These are phyloP conservation scores for Puccinia hordei DNA, from an alignment of 1,284 basidiomycete species.

Conservation along the genomic window DNA sequence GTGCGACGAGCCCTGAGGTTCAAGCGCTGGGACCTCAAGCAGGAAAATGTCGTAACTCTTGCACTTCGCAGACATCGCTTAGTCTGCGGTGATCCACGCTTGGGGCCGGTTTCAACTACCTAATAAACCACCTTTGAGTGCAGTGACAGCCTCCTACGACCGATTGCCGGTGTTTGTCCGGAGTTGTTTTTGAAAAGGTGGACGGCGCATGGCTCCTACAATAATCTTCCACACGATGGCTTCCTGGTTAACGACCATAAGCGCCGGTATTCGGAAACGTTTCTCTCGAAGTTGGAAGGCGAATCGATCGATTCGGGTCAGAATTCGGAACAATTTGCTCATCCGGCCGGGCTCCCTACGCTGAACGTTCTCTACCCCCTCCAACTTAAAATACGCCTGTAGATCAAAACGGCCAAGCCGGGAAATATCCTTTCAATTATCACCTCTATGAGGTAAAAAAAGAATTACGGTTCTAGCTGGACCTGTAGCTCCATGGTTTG, in stretches of 20 bases:
- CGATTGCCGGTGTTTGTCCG: neutral
- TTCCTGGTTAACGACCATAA: neutral
- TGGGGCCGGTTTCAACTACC: conserved; percentile 10
- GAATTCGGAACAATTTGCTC: neutral
- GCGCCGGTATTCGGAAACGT: neutral
- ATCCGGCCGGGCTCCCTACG: neutral
- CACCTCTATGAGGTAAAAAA: conserved; percentile 6
- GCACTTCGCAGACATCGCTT: neutral
- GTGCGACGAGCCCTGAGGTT: neutral
- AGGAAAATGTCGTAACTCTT: neutral
- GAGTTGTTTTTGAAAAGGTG: neutral
- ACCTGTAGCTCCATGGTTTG: conserved; percentile 10
- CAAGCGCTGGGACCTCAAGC: neutral
- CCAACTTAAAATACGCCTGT: neutral
- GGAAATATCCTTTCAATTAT: conserved; percentile 10
- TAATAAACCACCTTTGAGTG: neutral
- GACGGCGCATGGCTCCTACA: neutral
- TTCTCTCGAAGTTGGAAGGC: neutral
- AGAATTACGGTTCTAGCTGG: conserved; percentile 12
- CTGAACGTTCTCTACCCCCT: neutral
- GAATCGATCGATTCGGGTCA: neutral
- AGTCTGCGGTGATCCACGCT: conserved; percentile 18
- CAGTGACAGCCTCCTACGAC: conserved; percentile 2
- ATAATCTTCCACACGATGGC: neutral
- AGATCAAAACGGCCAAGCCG: conserved; percentile 2